These are phyloP conservation scores for Rhizopogon salebrosus DNA, from an alignment of 768 basidiomycete species.

Conservation along the genomic window DNA sequence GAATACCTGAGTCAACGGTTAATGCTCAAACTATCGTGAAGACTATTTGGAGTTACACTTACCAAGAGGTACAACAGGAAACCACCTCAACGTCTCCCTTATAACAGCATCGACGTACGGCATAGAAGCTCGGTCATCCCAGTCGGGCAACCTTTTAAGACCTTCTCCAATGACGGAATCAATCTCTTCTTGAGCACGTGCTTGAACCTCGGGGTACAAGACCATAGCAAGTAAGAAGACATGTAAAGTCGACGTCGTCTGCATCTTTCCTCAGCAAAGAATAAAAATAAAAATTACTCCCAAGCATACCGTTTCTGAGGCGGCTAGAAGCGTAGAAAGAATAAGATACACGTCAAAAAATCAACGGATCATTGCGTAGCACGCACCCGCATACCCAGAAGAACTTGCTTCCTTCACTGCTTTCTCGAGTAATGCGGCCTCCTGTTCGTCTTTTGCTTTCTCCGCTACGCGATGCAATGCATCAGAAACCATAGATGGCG, in stretches of 20 bases:
- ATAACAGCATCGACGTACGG: conserved; percentile 18
- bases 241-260: conserved; percentile 16
- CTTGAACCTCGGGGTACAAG: conserved; percentile 20
- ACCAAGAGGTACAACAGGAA: conserved; percentile 12
- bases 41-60: neutral
- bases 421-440: conserved; percentile 11
- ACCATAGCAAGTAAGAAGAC: conserved; percentile 21
- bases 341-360: conserved; percentile 4
- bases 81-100: conserved; percentile 21
- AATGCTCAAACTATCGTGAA: too few species aligned
- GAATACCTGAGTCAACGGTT: conserved; percentile 13
- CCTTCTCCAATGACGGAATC: conserved; percentile 12
- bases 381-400: conserved; percentile 14
- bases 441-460: conserved; percentile 3
- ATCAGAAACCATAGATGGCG: conserved; percentile 19
- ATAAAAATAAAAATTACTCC: neutral
- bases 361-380: neutral
- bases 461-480: conserved; percentile 11
- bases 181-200: conserved; percentile 14
- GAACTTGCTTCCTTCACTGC: conserved; percentile 20
- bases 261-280: neutral
- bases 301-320: conserved; percentile 17
- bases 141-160: conserved; percentile 14
- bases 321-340: conserved; percentile 5
- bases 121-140: conserved; percentile 15